phyloP scores from a whole-genome alignment of 179 eudicot species.

The Heliamphora pulchella region DNA sequence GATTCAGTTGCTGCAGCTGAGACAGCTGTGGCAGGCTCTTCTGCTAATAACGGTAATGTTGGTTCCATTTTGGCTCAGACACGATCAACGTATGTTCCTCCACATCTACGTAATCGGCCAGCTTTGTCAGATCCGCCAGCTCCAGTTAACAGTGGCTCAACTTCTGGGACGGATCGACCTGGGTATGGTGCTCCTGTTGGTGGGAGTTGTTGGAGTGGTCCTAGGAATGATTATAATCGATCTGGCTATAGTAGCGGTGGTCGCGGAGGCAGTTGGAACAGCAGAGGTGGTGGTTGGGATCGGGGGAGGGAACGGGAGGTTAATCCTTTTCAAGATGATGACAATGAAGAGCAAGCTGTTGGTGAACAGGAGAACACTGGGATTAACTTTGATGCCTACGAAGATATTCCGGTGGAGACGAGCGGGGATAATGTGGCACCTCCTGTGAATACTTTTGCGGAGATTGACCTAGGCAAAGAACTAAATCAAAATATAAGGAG shows the following conservation, averaged over 20 bases:
- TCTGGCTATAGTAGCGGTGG: conserved; percentile 40
- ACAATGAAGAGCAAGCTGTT: conserved; percentile 29
- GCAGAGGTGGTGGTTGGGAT: conserved; percentile 64
- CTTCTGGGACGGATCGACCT: conserved; percentile 36
- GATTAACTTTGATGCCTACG: conserved; percentile 85
- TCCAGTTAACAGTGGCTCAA: conserved; percentile 26
- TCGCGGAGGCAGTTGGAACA: conserved; percentile 52
- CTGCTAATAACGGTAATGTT: conserved; percentile 35
- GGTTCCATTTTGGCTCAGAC: conserved; percentile 34
- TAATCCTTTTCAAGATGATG: conserved; percentile 67
- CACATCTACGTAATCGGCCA: conserved; percentile 60
- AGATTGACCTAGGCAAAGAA: conserved; percentile 82
- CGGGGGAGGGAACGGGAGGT: conserved; percentile 53
- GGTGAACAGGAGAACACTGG: conserved; percentile 56
- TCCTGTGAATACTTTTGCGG: conserved; percentile 81
- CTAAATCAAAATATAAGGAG: conserved; percentile 81
- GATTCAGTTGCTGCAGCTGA: conserved; percentile 79
- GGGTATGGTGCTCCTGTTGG: conserved; percentile 27
- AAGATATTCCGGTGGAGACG: conserved; percentile 81
- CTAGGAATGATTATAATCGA: conserved; percentile 40
- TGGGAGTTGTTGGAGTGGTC: conserved; percentile 49
- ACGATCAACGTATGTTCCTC: conserved; percentile 63
- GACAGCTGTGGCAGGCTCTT: conserved; percentile 44
- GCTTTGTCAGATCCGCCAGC: conserved; percentile 29
- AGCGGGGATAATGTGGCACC: conserved; percentile 85